Evolutionary conservation across 169 alveolate genomes (phyloP).

Genomic region (Neospora caninum): DNA sequence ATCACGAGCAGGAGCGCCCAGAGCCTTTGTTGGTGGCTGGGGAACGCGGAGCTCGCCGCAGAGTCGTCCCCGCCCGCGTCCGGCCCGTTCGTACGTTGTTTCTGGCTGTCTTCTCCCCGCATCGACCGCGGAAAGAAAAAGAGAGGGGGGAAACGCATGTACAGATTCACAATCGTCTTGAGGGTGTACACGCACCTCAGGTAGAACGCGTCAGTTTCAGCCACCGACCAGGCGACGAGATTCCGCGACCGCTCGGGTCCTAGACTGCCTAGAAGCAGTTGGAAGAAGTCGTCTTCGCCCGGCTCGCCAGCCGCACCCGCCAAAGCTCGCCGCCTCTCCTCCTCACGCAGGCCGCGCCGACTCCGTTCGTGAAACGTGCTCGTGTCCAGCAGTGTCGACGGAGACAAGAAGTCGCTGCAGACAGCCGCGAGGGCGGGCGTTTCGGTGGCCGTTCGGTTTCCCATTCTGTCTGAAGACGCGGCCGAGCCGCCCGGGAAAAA

Average conservation of each 20-base stretch:
- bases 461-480: too few species aligned
- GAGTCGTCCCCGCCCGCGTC: background rate
- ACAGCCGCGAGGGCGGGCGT: too few species aligned
- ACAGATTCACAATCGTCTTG: background rate
- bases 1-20: background rate
- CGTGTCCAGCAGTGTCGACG: too few species aligned
- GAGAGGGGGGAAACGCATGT: slow-evolving; percentile 31
- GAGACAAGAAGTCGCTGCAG: too few species aligned
- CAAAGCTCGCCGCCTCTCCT: too few species aligned
- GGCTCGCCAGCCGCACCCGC: too few species aligned
- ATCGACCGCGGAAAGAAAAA: background rate
- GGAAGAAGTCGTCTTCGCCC: background rate
- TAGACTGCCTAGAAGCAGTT: background rate
- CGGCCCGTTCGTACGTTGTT: too few species aligned
- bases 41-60: background rate
- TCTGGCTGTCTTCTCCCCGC: background rate
- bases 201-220: background rate
- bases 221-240: slow-evolving; percentile 2
- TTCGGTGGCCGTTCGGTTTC: too few species aligned
- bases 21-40: background rate
- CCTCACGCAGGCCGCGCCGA: too few species aligned
- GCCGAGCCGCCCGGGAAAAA: background rate
- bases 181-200: background rate
- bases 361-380: too few species aligned
- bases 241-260: background rate